A percentile compares a stretch with the other conserved stretches of the same genome.
Conservation (phyloP, 805 yeast species). For the Pichia occidentalis region DNA sequence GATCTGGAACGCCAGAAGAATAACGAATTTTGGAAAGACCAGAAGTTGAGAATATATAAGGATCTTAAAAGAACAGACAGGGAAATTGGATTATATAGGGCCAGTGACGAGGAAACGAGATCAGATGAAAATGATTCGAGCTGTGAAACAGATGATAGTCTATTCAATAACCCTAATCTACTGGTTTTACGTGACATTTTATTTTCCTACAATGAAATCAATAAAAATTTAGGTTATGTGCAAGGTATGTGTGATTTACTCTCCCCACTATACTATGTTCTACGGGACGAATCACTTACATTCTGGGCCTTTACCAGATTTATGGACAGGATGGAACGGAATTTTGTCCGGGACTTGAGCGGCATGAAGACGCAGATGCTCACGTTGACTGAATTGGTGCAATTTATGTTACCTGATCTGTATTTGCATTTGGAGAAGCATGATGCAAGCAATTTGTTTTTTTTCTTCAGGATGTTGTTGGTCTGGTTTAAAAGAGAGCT, state of each 20-base stretch:
- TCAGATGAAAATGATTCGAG: conserved; percentile 18
- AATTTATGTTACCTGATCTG: conserved; percentile 80
- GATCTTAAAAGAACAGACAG: conserved; percentile 92
- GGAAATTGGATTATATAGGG: conserved; percentile 54
- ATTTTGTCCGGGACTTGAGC: conserved; percentile 82
- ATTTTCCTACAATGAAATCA: conserved; percentile 79
- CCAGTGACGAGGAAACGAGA: conserved; percentile 17
- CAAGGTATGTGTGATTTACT: conserved; percentile 97
- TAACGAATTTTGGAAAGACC: conserved; percentile 81
- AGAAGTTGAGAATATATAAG: conserved; percentile 81
- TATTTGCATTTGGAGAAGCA: conserved; percentile 80
- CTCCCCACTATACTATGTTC: conserved; percentile 68
- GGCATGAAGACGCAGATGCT: conserved; percentile 90
- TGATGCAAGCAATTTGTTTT: conserved; percentile 84
- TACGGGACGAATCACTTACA: conserved; percentile 67
- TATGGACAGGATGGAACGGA: conserved; percentile 94
- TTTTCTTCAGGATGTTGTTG: conserved; percentile 88
- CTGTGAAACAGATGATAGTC: conserved; percentile 48
- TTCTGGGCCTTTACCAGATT: conserved; percentile 86
- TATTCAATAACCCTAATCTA: conserved; percentile 71
- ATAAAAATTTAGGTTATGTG: conserved; percentile 82
- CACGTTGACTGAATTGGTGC: conserved; percentile 77
- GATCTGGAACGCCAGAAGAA: conserved; percentile 42
- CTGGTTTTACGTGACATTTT: conserved; percentile 67
- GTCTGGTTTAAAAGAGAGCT: conserved; percentile 96